phyloP scores from a whole-genome alignment of 371 early-diverging fungal genomes.

The Funneliformis caledonium region DNA sequence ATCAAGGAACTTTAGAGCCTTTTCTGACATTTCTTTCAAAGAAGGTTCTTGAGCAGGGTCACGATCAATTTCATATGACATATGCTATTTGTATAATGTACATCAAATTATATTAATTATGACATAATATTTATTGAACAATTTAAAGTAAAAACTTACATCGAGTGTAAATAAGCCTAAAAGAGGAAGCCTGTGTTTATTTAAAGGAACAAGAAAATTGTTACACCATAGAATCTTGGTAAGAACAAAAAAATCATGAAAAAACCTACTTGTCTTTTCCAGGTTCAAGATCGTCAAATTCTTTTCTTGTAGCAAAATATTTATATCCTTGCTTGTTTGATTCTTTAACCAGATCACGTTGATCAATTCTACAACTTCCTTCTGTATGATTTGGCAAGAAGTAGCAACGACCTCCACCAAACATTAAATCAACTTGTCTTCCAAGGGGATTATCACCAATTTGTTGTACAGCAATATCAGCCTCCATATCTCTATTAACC shows the following conservation, averaged over 20 bases:
- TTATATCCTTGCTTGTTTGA: slow-evolving; percentile 62
- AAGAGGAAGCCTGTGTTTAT: slow-evolving; percentile 62
- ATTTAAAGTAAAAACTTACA: slow-evolving; percentile 42
- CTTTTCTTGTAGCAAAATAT: slow-evolving; percentile 53
- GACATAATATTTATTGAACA: not conserved
- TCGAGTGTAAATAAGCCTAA: slow-evolving; percentile 76
- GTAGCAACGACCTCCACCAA: slow-evolving; percentile 91
- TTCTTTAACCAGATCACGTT: slow-evolving; percentile 63
- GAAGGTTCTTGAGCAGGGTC: slow-evolving; percentile 72
- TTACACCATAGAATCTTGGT: not conserved
- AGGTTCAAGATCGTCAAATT: slow-evolving; percentile 62
- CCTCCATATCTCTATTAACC: slow-evolving; percentile 72
- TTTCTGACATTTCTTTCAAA: slow-evolving; percentile 81
- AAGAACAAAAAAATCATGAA: not conserved
- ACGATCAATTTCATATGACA: slow-evolving; percentile 91
- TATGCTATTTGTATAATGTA: slow-evolving; percentile 58
- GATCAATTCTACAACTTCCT: slow-evolving; percentile 75
- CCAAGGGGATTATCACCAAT: slow-evolving; percentile 85
- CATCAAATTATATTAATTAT: not conserved
- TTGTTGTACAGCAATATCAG: slow-evolving; percentile 87
- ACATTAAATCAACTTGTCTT: slow-evolving; percentile 83
- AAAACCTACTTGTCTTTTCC: not conserved
- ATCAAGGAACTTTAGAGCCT: slow-evolving; percentile 73
- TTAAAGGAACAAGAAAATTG: not conserved
- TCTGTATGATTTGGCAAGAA: slow-evolving; percentile 68